Conservation (phyloP, 1,284 basidiomycete species). For the Heterobasidion parviporum region DNA sequence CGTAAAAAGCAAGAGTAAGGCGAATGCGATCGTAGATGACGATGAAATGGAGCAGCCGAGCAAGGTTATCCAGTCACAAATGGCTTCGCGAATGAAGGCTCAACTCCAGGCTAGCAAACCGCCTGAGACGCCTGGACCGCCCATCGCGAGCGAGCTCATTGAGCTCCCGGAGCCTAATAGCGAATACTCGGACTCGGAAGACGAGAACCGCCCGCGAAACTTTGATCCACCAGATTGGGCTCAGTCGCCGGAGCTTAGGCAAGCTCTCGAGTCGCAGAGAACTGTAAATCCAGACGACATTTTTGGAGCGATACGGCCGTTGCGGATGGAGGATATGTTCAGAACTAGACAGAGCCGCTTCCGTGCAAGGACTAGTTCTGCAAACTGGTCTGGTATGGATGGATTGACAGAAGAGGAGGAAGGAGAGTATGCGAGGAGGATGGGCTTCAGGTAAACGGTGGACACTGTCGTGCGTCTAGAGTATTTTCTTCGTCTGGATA, state of each 20-base stretch:
- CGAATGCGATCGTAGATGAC: slow-evolving; percentile 35
- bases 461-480: neutral
- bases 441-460: slow-evolving; percentile 59
- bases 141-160: slow-evolving; percentile 68
- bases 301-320: slow-evolving; percentile 78
- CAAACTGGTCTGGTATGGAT: slow-evolving; percentile 88
- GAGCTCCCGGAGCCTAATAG: slow-evolving; percentile 90
- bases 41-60: slow-evolving; percentile 37
- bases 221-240: slow-evolving; percentile 82
- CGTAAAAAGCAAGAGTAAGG: slow-evolving; percentile 43
- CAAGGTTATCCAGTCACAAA: slow-evolving; percentile 54
- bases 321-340: slow-evolving; percentile 85
- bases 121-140: slow-evolving; percentile 28
- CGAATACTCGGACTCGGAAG: slow-evolving; percentile 93
- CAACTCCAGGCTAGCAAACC: slow-evolving; percentile 52
- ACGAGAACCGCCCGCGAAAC: slow-evolving; percentile 67
- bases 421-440: slow-evolving; percentile 76
- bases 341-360: slow-evolving; percentile 70
- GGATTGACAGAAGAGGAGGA: slow-evolving; percentile 78
- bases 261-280: slow-evolving; percentile 73
- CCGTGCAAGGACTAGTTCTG: slow-evolving; percentile 83
- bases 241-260: slow-evolving; percentile 77
- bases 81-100: slow-evolving; percentile 59
- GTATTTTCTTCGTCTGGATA: neutral
- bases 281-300: slow-evolving; percentile 87